A percentile compares a stretch with the other conserved stretches of the same genome.
Conservation (phyloP, 352 stramenopile genomes). For the Thalassiosira allenii region DNA sequence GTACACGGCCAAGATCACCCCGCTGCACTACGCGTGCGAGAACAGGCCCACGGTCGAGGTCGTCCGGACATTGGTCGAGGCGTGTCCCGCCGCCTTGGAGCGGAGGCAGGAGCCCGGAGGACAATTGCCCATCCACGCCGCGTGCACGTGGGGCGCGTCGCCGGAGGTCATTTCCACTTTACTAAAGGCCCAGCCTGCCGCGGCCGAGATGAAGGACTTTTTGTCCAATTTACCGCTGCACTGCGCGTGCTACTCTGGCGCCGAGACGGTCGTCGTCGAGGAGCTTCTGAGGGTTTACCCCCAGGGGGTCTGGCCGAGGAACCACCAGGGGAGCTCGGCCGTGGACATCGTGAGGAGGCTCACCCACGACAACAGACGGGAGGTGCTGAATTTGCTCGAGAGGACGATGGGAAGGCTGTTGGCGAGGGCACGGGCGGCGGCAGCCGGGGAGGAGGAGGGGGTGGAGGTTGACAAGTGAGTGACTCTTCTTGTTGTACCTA, state of each 20-base stretch:
- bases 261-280: conserved; percentile 60
- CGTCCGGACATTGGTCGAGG: conserved; percentile 63
- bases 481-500: too few species aligned
- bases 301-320: conserved; percentile 67
- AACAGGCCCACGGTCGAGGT: conserved; percentile 68
- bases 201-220: conserved; percentile 68
- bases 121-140: conserved; percentile 74
- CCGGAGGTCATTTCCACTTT: conserved; percentile 59
- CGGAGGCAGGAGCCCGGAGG: conserved; percentile 70
- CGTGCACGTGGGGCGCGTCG: conserved; percentile 78
- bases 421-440: conserved; percentile 39
- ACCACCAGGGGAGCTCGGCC: conserved; percentile 73
- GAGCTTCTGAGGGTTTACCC: conserved; percentile 69
- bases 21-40: conserved; percentile 80
- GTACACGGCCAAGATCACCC: conserved; percentile 68
- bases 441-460: conserved; percentile 21
- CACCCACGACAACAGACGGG: conserved; percentile 68
- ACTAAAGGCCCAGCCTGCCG: conserved; percentile 52
- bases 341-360: conserved; percentile 77
- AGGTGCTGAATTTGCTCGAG: conserved; percentile 61
- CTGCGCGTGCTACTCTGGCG: conserved; percentile 79
- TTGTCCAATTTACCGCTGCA: conserved; percentile 78
- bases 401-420: conserved; percentile 60
- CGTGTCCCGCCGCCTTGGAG: conserved; percentile 59
- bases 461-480: conserved; percentile 45